Conservation (phyloP, 2,329 filamentous ascomycete species). For the Cladophialophora immunda region DNA sequence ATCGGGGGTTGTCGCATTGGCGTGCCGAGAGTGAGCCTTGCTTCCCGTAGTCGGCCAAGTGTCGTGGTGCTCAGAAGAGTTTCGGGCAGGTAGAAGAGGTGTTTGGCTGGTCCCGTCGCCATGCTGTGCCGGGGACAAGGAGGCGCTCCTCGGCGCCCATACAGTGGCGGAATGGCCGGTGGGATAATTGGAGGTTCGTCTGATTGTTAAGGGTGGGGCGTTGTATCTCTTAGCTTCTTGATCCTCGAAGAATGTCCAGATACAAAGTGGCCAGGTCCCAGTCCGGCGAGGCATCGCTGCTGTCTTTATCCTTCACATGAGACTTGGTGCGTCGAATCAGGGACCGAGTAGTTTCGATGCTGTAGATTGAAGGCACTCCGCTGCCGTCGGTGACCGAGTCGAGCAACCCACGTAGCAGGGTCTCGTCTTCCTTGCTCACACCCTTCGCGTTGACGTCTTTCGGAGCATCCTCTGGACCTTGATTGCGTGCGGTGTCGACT, state of each 20-base stretch:
- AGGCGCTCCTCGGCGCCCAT: not conserved
- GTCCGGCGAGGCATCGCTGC: slow-evolving; percentile 7
- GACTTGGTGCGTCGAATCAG: slow-evolving; percentile 28
- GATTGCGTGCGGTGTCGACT: not conserved
- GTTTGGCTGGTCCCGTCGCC: not conserved
- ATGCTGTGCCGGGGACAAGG: not conserved
- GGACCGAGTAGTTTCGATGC: slow-evolving; percentile 15
- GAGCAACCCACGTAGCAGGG: slow-evolving; percentile 31
- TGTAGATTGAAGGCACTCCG: slow-evolving; percentile 27
- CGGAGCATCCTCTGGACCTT: slow-evolving; percentile 12
- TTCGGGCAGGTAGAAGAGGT: not conserved
- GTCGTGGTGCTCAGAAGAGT: not conserved
- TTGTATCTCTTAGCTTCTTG: slow-evolving; percentile 16
- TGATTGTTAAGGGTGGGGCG: not conserved
- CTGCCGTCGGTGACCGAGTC: slow-evolving; percentile 33
- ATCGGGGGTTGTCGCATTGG: not conserved
- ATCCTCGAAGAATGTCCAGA: slow-evolving; percentile 34
- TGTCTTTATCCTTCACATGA: slow-evolving; percentile 12
- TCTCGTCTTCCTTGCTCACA: slow-evolving; percentile 33
- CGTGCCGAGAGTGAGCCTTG: not conserved
- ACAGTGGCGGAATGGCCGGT: not conserved
- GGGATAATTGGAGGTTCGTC: not conserved
- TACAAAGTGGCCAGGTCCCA: slow-evolving; percentile 37
- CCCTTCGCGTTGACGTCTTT: not conserved
- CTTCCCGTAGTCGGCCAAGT: not conserved